phyloP scores from a whole-genome alignment of 2,329 filamentous ascomycete genomes.

The Fusarium fujikuroi region DNA sequence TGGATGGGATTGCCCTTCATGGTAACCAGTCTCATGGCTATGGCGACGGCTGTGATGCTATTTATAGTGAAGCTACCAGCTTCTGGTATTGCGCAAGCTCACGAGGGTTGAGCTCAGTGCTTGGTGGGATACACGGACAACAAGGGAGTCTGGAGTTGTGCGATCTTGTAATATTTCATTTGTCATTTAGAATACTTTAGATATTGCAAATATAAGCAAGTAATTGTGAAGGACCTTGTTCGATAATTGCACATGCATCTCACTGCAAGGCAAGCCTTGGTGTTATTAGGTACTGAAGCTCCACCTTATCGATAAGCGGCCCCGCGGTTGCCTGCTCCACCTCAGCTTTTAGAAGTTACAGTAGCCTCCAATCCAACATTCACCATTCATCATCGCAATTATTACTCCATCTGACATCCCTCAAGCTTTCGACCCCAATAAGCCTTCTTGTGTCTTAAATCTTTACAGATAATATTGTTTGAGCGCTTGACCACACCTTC shows the following conservation, averaged over 20 bases:
- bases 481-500: background rate
- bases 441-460: background rate
- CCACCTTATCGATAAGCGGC: conserved; percentile 42
- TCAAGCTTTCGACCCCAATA: background rate
- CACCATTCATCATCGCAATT: conserved; percentile 10
- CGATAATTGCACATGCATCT: background rate
- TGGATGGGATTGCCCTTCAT: conserved; percentile 64
- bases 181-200: background rate
- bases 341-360: conserved; percentile 22
- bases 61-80: conserved; percentile 45
- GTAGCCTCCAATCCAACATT: conserved; percentile 1
- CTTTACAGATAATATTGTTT: background rate
- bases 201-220: background rate
- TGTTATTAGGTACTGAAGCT: background rate
- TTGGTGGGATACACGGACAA: background rate
- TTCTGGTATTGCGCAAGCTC: conserved; percentile 30
- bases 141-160: background rate
- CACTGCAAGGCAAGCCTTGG: accelerated
- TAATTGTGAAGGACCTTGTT: background rate
- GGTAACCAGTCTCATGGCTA: conserved; percentile 49
- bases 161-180: background rate
- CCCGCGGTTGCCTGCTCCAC: conserved; percentile 41
- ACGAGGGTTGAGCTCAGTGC: background rate
- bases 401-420: background rate
- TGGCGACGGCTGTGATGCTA: conserved; percentile 45